A percentile compares a stretch with the other conserved stretches of the same genome.
These are phyloP conservation scores for Fusarium albosuccineum DNA, from an alignment of 2,329 filamentous ascomycete species.

Conservation along the genomic window DNA sequence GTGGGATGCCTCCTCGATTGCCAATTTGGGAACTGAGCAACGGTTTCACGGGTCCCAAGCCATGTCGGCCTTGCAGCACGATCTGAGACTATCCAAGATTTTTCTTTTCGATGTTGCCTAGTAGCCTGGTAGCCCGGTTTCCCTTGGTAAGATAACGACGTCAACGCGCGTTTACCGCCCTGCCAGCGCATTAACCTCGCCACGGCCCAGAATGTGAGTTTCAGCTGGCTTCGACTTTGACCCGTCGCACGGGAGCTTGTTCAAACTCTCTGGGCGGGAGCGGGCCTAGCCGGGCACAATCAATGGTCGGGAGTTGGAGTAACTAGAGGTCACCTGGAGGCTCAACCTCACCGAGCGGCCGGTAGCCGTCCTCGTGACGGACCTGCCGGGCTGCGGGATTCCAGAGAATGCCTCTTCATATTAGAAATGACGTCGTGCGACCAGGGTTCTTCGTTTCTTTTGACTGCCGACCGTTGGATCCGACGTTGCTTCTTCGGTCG, in stretches of 20 bases:
- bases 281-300: conserved; percentile 29
- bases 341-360: conserved; percentile 37
- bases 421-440: conserved; percentile 35
- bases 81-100: conserved; percentile 40
- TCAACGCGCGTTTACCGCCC: conserved; percentile 43
- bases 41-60: conserved; percentile 25
- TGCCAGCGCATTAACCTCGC: conserved; percentile 45
- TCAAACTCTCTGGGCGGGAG: conserved; percentile 20
- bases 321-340: conserved; percentile 23
- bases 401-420: conserved; percentile 33
- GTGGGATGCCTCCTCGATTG: conserved; percentile 45
- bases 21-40: conserved; percentile 40
- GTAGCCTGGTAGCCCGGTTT: neutral
- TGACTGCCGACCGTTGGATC: conserved; percentile 33
- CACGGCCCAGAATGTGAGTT: conserved; percentile 40
- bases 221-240: conserved; percentile 38
- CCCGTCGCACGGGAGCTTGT: conserved; percentile 18
- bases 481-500: conserved; percentile 29
- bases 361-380: conserved; percentile 36
- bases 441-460: conserved; percentile 21
- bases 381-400: conserved; percentile 14
- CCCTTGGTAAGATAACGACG: conserved; percentile 19
- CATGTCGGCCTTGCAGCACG: conserved; percentile 35
- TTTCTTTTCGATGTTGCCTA: conserved; percentile 21
- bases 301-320: conserved; percentile 17